Base-by-base conservation (phyloP, 2,329 filamentous ascomycete genomes). In the Colletotrichum costaricense region DNA sequence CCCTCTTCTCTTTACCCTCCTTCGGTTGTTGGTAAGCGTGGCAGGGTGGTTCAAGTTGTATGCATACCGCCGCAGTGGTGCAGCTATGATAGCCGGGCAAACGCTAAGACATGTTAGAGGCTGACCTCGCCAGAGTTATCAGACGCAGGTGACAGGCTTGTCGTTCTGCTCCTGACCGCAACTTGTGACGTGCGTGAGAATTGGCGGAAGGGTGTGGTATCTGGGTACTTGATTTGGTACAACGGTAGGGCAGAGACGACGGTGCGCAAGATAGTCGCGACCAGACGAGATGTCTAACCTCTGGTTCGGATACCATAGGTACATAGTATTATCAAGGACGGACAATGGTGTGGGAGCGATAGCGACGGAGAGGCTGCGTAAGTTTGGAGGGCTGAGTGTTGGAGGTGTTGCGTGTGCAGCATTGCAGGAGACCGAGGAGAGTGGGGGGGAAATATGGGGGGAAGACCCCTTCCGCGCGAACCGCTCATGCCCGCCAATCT, bases 61-160 rank as follows among this genome's bases (percentile, higher is more conserved):
- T 19, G 14, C 38, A 42, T 42, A 58, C 67, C 60, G 49, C 55
- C 42, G 46, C 71, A 65, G 71, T 49, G 70, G 71, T 56, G 38
- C 67, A 49, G 63, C 55, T 62, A 42, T 12, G 60, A 52, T 66
- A 66, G 56, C 55, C 54, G 35, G 19, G 35, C 26, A 52, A 42
- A 8, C 55, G 49, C 71, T 66, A 70, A 42, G 60, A 35, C 22
- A 49, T 46, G 55, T 33, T 30, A 22, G 8, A 35, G 28, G 28
- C 55, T 16, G 67, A 49, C 67, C 30, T 42, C 28, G 6, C 33
- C 46, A 24, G 12, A 30, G 42, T 55, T n/a, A 63, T 42, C 58
- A 33, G 70, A 69, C 42, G 56, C 71, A 73, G 67, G 70, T 73
- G 70, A 73, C 60, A 24, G 59, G 49, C 54, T 70, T 73, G 67